These are phyloP conservation scores for Phaeosphaeria sp. DNA, from an alignment of 2,329 filamentous ascomycete species.

Conservation along the genomic window DNA sequence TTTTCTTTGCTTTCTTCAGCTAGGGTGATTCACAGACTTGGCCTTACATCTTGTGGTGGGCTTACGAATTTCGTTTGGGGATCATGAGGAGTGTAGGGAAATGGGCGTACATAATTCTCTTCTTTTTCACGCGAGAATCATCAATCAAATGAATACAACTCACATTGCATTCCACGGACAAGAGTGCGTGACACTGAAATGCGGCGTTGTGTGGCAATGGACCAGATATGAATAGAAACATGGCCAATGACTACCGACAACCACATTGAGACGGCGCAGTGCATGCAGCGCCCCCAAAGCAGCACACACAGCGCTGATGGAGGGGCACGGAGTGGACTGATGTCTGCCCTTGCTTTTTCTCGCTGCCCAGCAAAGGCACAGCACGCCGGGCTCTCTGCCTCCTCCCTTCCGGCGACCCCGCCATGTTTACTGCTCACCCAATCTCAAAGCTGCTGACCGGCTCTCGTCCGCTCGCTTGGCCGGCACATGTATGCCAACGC, in stretches of 20 bases:
- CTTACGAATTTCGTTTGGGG: not conserved
- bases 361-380: not conserved
- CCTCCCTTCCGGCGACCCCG: not conserved
- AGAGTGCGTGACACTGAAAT: not conserved
- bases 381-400: not conserved
- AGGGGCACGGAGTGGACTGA: not conserved
- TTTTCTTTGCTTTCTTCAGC: conserved; percentile 15
- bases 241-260: not conserved
- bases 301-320: not conserved
- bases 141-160: not conserved
- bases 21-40: conserved; percentile 2
- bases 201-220: not conserved
- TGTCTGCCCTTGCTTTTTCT: conserved; percentile 3
- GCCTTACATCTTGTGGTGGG: not conserved
- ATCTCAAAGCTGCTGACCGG: not conserved
- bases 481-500: not conserved
- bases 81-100: not conserved
- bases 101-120: conserved; percentile 4
- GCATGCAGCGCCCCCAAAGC: not conserved
- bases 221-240: not conserved
- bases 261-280: not conserved
- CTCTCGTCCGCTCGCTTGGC: not conserved
- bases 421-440: not conserved
- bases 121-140: not conserved
- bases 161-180: not conserved